phyloP scores from a whole-genome alignment of 192 early-diverging fungal genomes.

The Backusella tarrabulga region DNA sequence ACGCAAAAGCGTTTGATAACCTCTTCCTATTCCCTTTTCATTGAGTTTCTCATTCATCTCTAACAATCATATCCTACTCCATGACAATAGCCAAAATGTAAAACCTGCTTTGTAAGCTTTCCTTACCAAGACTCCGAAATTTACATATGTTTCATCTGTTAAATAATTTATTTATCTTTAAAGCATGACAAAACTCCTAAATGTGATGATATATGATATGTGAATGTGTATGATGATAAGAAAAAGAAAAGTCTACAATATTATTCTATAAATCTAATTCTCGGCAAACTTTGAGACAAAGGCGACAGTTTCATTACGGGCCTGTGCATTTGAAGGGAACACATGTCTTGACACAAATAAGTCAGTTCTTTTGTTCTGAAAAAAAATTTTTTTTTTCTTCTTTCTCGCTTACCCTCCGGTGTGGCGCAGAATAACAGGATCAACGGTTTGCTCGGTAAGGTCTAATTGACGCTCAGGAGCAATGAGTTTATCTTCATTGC shows the following conservation, averaged over 20 bases:
- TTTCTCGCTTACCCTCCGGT: conserved; percentile 36
- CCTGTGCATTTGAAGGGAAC: conserved; percentile 24
- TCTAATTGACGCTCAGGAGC: conserved; percentile 19
- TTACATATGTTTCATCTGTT: neutral
- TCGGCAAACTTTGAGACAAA: conserved; percentile 22
- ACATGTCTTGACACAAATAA: conserved; percentile 20
- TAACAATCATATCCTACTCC: too few relatives aligned
- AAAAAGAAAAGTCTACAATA: neutral
- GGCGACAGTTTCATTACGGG: conserved; percentile 20
- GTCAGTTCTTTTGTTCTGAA: neutral
- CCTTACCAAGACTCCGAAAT: neutral
- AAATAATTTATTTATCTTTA: neutral
- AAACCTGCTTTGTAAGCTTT: neutral
- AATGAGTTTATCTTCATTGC: conserved; percentile 35
- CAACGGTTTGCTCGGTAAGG: conserved; percentile 15
- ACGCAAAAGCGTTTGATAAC: too few relatives aligned
- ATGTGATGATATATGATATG: neutral
- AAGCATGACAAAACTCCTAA: neutral
- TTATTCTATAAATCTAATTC: conserved; percentile 3
- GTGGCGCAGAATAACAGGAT: conserved; percentile 25
- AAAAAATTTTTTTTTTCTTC: neutral
- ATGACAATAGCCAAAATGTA: too few relatives aligned
- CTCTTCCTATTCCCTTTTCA: too few relatives aligned
- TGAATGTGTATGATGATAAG: neutral
- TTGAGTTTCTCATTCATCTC: too few relatives aligned